Evolutionary conservation across 164 flowering plant genomes (phyloP).

Genomic region (grape (Vitis vinifera)): DNA sequence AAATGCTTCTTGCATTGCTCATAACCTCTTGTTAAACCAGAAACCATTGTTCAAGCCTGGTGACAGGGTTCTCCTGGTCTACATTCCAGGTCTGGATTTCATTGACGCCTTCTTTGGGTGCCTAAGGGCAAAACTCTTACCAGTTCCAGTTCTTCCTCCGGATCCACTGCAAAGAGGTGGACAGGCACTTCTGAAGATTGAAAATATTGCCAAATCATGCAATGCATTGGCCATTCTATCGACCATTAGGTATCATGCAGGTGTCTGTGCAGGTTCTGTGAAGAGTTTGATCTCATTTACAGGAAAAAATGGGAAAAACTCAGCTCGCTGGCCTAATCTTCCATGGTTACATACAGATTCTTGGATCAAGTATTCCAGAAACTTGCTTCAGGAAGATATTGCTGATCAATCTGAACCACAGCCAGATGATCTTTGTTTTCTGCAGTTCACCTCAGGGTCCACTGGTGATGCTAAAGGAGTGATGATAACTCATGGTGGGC

Average conservation of each 20-base stretch:
- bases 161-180: conserved; percentile 83
- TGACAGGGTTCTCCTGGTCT: conserved; percentile 69
- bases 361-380: conserved; percentile 52
- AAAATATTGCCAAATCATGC: conserved; percentile 65
- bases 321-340: conserved; percentile 70
- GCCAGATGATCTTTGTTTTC: conserved; percentile 60
- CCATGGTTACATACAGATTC: conserved; percentile 82
- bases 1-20: conserved; percentile 73
- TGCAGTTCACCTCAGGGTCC: conserved; percentile 86
- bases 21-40: conserved; percentile 46
- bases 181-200: conserved; percentile 74
- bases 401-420: conserved; percentile 33
- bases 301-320: conserved; percentile 34
- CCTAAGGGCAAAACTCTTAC: conserved; percentile 64
- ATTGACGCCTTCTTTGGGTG: conserved; percentile 84
- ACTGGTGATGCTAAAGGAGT: conserved; percentile 91
- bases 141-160: conserved; percentile 81
- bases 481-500: conserved; percentile 83
- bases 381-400: conserved; percentile 9
- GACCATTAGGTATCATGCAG: conserved; percentile 53
- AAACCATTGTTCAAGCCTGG: conserved; percentile 70
- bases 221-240: conserved; percentile 75
- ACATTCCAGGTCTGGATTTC: conserved; percentile 77
- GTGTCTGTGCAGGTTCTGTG: conserved; percentile 61
- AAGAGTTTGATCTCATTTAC: conserved; percentile 44